Conservation (phyloP, 1,284 basidiomycete species). For the Mycena sp. region DNA sequence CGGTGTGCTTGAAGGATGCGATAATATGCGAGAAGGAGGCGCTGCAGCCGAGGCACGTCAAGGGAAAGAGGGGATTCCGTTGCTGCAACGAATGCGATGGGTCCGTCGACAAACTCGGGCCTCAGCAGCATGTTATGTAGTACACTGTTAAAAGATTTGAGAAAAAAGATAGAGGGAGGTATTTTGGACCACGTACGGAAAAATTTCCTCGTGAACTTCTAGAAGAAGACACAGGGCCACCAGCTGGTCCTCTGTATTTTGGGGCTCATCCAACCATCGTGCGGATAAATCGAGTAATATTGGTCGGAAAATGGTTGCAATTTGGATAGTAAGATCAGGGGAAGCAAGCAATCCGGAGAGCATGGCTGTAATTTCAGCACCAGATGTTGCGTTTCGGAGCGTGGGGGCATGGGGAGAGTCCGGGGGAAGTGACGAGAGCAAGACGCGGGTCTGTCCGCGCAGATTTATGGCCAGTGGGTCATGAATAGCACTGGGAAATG, state of each 20-base stretch:
- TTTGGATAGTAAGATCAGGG: slow-evolving; percentile 62
- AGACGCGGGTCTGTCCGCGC: slow-evolving; percentile 14
- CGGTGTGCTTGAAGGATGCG: slow-evolving; percentile 82
- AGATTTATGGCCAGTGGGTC: slow-evolving; percentile 28
- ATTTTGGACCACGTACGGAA: slow-evolving; percentile 63
- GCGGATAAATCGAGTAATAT: slow-evolving; percentile 77
- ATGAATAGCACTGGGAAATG: slow-evolving; percentile 38
- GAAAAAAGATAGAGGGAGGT: slow-evolving; percentile 15
- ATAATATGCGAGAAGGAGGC: slow-evolving; percentile 81
- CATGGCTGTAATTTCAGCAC: slow-evolving; percentile 47
- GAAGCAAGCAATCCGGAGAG: slow-evolving; percentile 61
- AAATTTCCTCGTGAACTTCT: slow-evolving; percentile 78
- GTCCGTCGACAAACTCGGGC: slow-evolving; percentile 61
- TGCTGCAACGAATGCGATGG: slow-evolving; percentile 55
- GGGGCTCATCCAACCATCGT: slow-evolving; percentile 67
- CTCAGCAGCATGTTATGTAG: slow-evolving; percentile 58
- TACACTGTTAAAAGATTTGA: slow-evolving; percentile 48
- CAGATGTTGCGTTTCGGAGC: slow-evolving; percentile 44
- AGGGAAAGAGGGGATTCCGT: slow-evolving; percentile 42
- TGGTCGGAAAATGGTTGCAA: slow-evolving; percentile 72
- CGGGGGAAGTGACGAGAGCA: slow-evolving; percentile 14
- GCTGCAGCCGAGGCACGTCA: slow-evolving; percentile 62
- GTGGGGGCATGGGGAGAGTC: slow-evolving; percentile 37
- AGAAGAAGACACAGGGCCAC: slow-evolving; percentile 69
- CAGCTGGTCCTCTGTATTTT: slow-evolving; percentile 61